Percentiles rank a stretch among this genome's conserved stretches.
Conservation (phyloP, 257 asterid species). For the Verbena officinalis region DNA sequence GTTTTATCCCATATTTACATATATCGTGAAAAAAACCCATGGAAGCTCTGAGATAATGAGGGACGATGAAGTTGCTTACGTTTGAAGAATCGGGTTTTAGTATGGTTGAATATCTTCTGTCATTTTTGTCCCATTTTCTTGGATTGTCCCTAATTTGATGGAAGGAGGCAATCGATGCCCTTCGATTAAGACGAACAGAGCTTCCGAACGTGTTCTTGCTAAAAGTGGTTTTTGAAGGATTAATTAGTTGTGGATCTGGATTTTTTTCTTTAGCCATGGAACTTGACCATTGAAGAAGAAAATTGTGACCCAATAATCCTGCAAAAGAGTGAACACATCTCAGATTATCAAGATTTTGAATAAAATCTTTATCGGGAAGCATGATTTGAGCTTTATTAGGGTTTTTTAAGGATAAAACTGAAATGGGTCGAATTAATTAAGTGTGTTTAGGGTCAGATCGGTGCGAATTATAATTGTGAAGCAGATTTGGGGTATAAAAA, state of each 20-base stretch:
- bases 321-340: conserved; percentile 4
- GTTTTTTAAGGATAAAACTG: no score
- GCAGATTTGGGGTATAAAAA: no score
- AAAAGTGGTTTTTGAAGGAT: conserved; percentile 31
- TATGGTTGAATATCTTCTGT: conserved; percentile 40
- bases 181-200: background rate
- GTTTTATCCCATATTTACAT: conserved; percentile 87
- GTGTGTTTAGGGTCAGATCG: no score
- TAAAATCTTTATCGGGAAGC: background rate
- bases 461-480: no score
- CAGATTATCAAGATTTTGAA: background rate
- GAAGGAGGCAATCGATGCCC: conserved; percentile 39
- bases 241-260: conserved; percentile 27
- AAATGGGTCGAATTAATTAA: no score
- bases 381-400: no score
- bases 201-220: background rate
- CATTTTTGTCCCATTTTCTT: conserved; percentile 2
- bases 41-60: conserved; percentile 75
- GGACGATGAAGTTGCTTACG: conserved; percentile 34
- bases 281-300: conserved; percentile 14
- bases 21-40: conserved; percentile 91
- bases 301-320: conserved; percentile 33
- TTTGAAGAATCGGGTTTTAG: conserved; percentile 29
- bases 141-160: no score
- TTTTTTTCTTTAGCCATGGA: conserved; percentile 52